Evolutionary conservation across 2,329 filamentous ascomycete species (phyloP), one percentile per base, ranked within the genome.

Genomic region (Aschersonia sp.): DNA sequence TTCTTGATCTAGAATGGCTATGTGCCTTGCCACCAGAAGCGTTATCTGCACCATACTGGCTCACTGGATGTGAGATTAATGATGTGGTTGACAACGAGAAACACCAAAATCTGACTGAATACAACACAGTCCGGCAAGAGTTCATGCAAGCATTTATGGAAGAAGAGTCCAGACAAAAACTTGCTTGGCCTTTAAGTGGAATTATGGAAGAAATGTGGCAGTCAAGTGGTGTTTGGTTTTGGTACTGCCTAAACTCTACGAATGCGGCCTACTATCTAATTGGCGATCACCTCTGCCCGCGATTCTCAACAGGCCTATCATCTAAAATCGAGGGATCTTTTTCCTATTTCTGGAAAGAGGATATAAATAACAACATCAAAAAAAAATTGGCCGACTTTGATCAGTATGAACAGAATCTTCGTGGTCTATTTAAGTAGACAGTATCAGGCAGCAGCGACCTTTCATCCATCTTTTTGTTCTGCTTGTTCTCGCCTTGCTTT

Each of bases 251-350:
- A 4, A 8, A 39, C 9, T 39, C 35, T 39, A 12, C 12, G 9
- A 50, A 53, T 47, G 49, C 50, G 5, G 49, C 48, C 46, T 53
- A 50, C 35, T 46, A 44, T 29, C 46, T 53, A 6, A 39, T 49
- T n/a, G 41, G 46, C 22, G 43, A 10, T 14, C 49, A 53, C 44
- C 41, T 51, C 29, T 50, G 30, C 22, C 49, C 51, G 32, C 44
- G 45, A 29, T 31, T 43, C 10, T 48, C 43, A 5, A 22, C 22
- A 22, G 22, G 22, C 22, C 40, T 51, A 5, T 41, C 47, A 22
- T 14, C 43, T 3, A 45, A 49, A 35, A 42, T 44, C 7, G 49
- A 51, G 32, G 40, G 12, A n/a, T n/a, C 44, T 30, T 14, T 51
- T 31, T 51, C 51, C 4, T 47, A 46, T 10, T 49, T 51, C 42